Conservation (phyloP, 345 rosid species). For the Eutrema heterophyllum region DNA sequence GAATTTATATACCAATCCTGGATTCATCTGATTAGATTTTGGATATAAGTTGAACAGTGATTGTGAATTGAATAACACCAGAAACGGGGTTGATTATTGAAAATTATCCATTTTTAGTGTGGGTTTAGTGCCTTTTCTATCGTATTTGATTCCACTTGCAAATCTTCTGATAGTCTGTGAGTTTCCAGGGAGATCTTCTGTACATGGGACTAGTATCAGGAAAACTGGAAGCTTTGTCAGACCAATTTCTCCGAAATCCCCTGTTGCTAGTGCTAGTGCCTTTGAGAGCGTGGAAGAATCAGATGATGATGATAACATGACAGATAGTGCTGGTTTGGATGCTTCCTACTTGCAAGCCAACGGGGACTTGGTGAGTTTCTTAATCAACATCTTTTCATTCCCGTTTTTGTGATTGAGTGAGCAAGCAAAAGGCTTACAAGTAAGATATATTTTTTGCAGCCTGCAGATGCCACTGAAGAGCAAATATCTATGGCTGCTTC, state of each 20-base stretch:
- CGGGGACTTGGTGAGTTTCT: constrained; percentile 71
- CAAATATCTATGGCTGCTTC: constrained; percentile 56
- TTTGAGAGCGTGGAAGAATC: constrained; percentile 90
- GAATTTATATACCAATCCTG: background rate
- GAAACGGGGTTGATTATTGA: too few relatives aligned
- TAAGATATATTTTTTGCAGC: background rate
- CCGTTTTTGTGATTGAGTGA: background rate
- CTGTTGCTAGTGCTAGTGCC: constrained; percentile 90
- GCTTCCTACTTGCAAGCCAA: constrained; percentile 55
- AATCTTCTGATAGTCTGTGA: background rate
- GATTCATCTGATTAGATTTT: background rate
- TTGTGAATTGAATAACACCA: background rate
- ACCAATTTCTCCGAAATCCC: constrained; percentile 91
- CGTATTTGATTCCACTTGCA: background rate
- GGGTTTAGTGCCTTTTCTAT: background rate
- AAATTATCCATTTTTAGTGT: background rate
- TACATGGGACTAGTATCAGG: constrained; percentile 47
- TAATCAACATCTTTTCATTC: background rate
- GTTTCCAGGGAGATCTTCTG: constrained; percentile 56
- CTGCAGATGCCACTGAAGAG: constrained; percentile 57
- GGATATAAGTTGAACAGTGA: background rate
- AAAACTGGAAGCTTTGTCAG: constrained; percentile 58
- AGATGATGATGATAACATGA: constrained; percentile 85
- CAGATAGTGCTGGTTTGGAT: constrained; percentile 56
- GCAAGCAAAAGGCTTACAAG: background rate